These are phyloP conservation scores for Rubia tinctorum DNA, from an alignment of 305 asterid genomes.

Conservation along the genomic window DNA sequence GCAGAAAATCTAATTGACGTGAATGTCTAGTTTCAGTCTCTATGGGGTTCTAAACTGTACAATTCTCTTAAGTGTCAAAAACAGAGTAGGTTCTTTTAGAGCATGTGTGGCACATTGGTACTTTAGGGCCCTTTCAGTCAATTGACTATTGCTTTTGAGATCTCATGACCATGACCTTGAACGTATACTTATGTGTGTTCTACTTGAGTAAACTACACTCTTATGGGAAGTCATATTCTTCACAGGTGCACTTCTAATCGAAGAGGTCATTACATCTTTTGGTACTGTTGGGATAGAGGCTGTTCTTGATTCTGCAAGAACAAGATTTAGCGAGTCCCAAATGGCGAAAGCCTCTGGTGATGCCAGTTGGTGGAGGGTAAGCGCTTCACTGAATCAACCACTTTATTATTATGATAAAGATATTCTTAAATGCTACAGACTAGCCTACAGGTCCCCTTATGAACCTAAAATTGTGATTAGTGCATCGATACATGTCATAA, in stretches of 20 bases:
- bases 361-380: slow-evolving; percentile 93
- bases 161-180: background rate
- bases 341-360: slow-evolving; percentile 66
- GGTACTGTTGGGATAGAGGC: slow-evolving; percentile 76
- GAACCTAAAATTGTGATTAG: background rate
- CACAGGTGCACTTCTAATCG: slow-evolving; percentile 78
- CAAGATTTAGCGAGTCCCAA: slow-evolving; percentile 78
- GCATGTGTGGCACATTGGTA: background rate
- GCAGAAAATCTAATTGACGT: no score
- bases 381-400: slow-evolving; percentile 22
- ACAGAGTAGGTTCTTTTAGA: background rate
- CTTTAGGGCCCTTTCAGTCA: background rate
- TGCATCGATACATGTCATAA: background rate
- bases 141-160: background rate
- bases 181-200: background rate
- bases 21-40: no score
- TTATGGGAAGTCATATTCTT: slow-evolving; percentile 19
- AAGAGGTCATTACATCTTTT: slow-evolving; percentile 64
- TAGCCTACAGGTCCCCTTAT: background rate
- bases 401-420: background rate
- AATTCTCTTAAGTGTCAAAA: no score
- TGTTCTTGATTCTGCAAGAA: slow-evolving; percentile 66
- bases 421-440: background rate
- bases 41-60: no score
- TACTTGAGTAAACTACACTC: slow-evolving; percentile 6